phyloP scores from a whole-genome alignment of 208 protist species.

The Trypanosoma congolense region DNA sequence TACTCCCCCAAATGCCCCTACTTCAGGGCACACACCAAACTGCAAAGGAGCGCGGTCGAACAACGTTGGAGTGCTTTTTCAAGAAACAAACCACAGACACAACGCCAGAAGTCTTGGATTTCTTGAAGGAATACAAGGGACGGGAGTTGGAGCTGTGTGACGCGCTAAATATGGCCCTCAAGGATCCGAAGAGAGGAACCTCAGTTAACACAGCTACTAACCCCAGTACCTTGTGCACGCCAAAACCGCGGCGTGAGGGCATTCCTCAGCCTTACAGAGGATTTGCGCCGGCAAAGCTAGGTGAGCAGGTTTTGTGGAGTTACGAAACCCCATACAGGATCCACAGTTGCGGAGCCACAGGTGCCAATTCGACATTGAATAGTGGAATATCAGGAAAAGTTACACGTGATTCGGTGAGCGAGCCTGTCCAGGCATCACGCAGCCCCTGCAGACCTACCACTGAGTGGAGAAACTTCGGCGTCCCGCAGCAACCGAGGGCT shows the following conservation, averaged over 20 bases:
- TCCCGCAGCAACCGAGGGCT: too few species aligned
- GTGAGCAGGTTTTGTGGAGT: background rate
- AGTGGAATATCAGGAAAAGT: background rate
- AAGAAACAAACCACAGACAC: slow-evolving; percentile 41
- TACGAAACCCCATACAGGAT: background rate
- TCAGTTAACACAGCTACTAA: slow-evolving; percentile 15
- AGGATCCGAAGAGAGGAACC: slow-evolving; percentile 50
- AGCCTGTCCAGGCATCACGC: too few species aligned
- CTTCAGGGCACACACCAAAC: slow-evolving; percentile 49
- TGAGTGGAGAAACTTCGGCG: too few species aligned
- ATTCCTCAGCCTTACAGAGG: background rate
- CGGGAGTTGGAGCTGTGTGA: slow-evolving; percentile 64
- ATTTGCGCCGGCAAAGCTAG: background rate
- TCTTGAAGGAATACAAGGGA: slow-evolving; percentile 58
- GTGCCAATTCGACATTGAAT: background rate
- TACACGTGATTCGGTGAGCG: background rate
- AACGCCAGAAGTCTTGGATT: slow-evolving; percentile 33
- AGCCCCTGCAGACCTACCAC: too few species aligned
- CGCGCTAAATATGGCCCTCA: slow-evolving; percentile 50
- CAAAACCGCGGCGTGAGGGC: slow-evolving; percentile 1
- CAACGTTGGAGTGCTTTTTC: slow-evolving; percentile 67
- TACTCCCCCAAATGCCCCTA: slow-evolving; percentile 52
- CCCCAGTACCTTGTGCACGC: background rate
- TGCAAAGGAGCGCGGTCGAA: slow-evolving; percentile 31
- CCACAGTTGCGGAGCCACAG: background rate